A percentile compares a stretch with the other conserved stretches of the same genome.
Conservation (phyloP, 495 filamentous ascomycete species). For the Neurospora discreta region DNA sequence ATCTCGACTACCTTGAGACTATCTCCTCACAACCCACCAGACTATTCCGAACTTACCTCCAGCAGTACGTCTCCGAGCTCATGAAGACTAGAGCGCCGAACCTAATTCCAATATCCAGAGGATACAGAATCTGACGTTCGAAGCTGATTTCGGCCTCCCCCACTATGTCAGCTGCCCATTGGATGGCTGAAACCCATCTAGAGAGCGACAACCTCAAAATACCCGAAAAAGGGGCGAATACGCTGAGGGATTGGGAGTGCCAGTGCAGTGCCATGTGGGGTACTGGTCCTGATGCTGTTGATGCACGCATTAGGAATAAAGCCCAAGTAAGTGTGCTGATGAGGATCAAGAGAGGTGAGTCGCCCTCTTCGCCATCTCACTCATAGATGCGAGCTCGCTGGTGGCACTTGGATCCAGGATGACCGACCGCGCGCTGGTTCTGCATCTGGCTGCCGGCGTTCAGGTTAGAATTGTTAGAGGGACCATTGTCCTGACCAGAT, state of each 20-base stretch:
- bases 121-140: background rate
- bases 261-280: slow-evolving; percentile 12
- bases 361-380: slow-evolving; percentile 76
- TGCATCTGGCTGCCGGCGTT: background rate
- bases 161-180: background rate
- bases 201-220: too few species aligned
- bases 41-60: background rate
- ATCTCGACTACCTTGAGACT: background rate
- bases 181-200: too few species aligned
- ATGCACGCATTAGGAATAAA: slow-evolving; percentile 20
- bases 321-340: slow-evolving; percentile 7
- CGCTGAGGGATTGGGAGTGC: slow-evolving; percentile 10
- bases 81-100: too few species aligned
- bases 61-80: background rate
- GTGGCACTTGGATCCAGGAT: background rate
- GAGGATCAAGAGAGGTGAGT: slow-evolving; percentile 20
- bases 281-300: slow-evolving; percentile 9
- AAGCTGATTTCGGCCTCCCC: background rate
- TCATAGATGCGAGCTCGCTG: slow-evolving; percentile 53
- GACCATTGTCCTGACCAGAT: background rate
- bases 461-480: background rate
- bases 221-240: background rate
- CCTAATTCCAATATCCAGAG: too few species aligned
- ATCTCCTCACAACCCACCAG: background rate
- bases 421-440: background rate